phyloP scores from a whole-genome alignment of 2,329 filamentous ascomycete species.

The Ceratocystis ficicola region DNA sequence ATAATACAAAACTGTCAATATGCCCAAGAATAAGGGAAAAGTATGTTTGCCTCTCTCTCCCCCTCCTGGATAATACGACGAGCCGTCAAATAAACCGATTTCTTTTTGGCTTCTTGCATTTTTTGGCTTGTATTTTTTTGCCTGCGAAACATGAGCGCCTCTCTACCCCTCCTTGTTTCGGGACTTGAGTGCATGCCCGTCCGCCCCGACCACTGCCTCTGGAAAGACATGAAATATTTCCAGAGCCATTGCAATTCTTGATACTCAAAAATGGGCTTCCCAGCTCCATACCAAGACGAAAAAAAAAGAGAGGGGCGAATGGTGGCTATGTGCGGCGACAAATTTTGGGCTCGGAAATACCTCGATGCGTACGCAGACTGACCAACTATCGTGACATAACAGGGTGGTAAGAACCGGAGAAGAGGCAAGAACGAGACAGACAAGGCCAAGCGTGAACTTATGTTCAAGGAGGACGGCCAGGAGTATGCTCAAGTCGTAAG shows the following conservation, averaged over 20 bases:
- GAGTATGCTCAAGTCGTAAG: conserved; percentile 33
- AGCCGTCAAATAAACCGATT: neutral
- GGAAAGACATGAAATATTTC: neutral
- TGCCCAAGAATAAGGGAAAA: conserved; percentile 99
- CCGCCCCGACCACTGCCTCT: neutral
- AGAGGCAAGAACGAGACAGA: conserved; percentile 99
- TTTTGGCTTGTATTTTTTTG: conserved; percentile 12
- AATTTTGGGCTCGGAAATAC: neutral
- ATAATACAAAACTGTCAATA: conserved; percentile 35
- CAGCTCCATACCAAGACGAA: neutral
- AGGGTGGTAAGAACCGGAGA: conserved; percentile 97
- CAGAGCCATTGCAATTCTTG: neutral
- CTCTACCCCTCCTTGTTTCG: conserved; percentile 9
- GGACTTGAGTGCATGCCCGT: neutral
- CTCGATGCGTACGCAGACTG: neutral
- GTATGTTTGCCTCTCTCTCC: conserved; percentile 39
- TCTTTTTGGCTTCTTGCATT: neutral
- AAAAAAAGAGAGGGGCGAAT: neutral
- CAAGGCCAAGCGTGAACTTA: conserved; percentile 96
- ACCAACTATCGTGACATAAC: conserved; percentile 26
- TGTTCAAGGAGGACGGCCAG: conserved; percentile 98
- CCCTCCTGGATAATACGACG: neutral
- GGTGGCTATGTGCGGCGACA: neutral
- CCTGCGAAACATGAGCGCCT: neutral
- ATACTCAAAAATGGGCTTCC: neutral